Evolutionary conservation across 208 protist species (phyloP).

Genomic region (Endotrypanum monterogeii): DNA sequence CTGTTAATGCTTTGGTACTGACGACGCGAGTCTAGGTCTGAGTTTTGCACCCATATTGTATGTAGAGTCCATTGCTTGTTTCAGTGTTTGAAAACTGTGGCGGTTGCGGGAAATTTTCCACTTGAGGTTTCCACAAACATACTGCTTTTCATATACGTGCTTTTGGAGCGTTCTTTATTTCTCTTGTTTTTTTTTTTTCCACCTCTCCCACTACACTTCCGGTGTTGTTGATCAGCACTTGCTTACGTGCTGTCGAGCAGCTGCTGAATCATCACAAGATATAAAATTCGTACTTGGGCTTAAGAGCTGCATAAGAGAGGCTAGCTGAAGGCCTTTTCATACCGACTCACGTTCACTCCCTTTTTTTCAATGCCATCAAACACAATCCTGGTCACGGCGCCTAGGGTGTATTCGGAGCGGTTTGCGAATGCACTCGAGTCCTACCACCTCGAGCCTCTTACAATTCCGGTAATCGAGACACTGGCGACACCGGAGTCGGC

Average conservation of each 20-base stretch:
- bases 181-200: background rate
- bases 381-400: slow-evolving; percentile 14
- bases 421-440: slow-evolving; percentile 18
- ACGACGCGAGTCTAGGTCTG: background rate
- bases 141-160: background rate
- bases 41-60: background rate
- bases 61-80: background rate
- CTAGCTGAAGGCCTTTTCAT: background rate
- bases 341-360: background rate
- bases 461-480: slow-evolving; percentile 18
- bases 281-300: background rate
- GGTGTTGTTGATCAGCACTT: background rate
- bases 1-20: background rate
- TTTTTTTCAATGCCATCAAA: slow-evolving; percentile 1
- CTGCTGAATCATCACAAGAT: background rate
- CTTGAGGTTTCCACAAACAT: background rate
- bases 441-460: slow-evolving; percentile 10
- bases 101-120: background rate
- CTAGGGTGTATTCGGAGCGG: slow-evolving; percentile 19
- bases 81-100: background rate
- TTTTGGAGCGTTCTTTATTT: background rate
- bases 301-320: background rate
- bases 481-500: slow-evolving; percentile 18
- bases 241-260: background rate
- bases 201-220: background rate